These are phyloP conservation scores for Phytophthora chlamydospora DNA, from an alignment of 352 stramenopile genomes.

Conservation along the genomic window DNA sequence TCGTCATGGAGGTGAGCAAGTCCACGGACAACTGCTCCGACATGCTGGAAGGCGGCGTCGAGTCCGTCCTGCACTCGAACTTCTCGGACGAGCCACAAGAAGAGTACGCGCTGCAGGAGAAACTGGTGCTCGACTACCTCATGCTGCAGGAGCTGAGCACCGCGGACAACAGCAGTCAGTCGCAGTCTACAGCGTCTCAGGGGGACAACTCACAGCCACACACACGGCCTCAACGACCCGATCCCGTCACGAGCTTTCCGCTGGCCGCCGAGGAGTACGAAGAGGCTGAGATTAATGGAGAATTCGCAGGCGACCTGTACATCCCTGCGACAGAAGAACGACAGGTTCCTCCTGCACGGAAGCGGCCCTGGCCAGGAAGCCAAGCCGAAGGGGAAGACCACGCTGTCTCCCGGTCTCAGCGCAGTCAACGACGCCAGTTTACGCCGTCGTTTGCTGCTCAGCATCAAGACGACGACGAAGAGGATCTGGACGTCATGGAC, in stretches of 20 bases:
- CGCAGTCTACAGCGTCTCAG: conserved; percentile 16
- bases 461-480: conserved; percentile 22
- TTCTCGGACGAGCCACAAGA: conserved; percentile 62
- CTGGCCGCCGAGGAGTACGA: conserved; percentile 19
- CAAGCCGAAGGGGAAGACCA: conserved; percentile 7
- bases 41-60: conserved; percentile 57
- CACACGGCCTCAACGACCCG: background rate
- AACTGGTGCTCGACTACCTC: conserved; percentile 75
- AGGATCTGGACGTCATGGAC: conserved; percentile 27
- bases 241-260: conserved; percentile 17
- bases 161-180: conserved; percentile 6
- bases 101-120: conserved; percentile 75
- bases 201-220: background rate
- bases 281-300: conserved; percentile 15
- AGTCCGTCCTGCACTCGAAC: conserved; percentile 75
- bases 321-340: conserved; percentile 10
- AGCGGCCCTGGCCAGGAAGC: conserved; percentile 14
- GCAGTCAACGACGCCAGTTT: conserved; percentile 17
- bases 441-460: conserved; percentile 5
- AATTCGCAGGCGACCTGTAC: conserved; percentile 27
- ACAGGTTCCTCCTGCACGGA: conserved; percentile 3
- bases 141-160: conserved; percentile 60
- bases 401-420: conserved; percentile 5
- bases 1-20: conserved; percentile 82
- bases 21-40: conserved; percentile 64